These are phyloP conservation scores for Parachaetomium inaequale DNA, from an alignment of 495 filamentous ascomycete genomes.

Conservation along the genomic window DNA sequence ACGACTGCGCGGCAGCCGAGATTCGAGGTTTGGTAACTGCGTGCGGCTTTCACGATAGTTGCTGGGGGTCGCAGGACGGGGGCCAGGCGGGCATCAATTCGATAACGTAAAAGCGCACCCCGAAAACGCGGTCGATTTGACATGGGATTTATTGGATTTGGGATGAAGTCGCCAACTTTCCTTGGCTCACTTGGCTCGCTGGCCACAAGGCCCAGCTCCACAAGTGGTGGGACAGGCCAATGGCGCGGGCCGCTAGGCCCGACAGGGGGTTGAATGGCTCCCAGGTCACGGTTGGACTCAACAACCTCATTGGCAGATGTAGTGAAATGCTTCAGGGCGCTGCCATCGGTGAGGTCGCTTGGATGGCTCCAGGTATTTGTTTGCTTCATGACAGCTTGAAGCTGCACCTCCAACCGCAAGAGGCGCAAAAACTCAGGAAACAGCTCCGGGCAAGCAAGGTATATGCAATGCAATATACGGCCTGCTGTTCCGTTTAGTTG, in stretches of 20 bases:
- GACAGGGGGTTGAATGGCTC: background rate
- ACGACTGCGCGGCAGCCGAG: constrained; percentile 3
- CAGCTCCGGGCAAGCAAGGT: too few relatives aligned
- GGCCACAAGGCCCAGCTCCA: constrained; percentile 7
- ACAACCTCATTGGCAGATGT: too few relatives aligned
- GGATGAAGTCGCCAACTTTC: constrained; percentile 25
- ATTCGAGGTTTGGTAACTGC: background rate
- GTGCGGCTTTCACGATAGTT: background rate
- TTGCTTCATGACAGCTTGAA: too few relatives aligned
- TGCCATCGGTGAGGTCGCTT: too few relatives aligned
- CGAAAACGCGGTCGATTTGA: background rate
- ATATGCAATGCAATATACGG: too few relatives aligned
- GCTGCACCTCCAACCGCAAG: too few relatives aligned
- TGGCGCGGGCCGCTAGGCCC: constrained; percentile 8
- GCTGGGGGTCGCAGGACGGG: constrained; percentile 8
- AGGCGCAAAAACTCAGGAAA: too few relatives aligned
- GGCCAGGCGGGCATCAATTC: constrained; percentile 19
- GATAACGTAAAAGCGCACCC: constrained; percentile 8
- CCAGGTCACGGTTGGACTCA: too few relatives aligned
- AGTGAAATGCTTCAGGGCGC: too few relatives aligned
- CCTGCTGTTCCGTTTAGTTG: too few relatives aligned
- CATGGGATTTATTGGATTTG: constrained; percentile 7
- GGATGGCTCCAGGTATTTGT: too few relatives aligned
- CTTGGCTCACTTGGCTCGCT: background rate
- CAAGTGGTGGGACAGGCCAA: constrained; percentile 6